Evolutionary conservation across 805 yeast genomes (phyloP).

Genomic region (Hanseniaspora jakobsenii): DNA sequence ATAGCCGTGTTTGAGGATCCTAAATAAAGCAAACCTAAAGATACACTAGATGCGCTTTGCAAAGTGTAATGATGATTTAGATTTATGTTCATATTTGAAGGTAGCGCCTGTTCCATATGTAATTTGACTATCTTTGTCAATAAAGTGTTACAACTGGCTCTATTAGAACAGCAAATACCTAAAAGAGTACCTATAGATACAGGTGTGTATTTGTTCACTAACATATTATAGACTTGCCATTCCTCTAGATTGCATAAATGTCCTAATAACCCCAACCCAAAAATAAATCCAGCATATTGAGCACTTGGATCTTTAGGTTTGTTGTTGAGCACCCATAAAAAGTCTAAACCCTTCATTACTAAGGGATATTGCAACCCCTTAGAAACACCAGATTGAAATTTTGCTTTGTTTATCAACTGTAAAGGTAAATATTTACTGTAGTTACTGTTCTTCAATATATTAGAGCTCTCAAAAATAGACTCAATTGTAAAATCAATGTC

Average conservation of each 20-base stretch:
- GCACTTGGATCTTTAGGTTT: constrained; percentile 59
- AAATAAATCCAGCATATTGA: constrained; percentile 88
- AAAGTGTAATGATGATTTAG: constrained; percentile 71
- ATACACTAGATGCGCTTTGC: constrained; percentile 84
- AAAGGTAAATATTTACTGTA: constrained; percentile 1
- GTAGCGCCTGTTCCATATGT: constrained; percentile 82
- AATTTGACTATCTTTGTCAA: constrained; percentile 84
- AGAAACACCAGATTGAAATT: constrained; percentile 1
- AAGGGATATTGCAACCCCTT: background rate
- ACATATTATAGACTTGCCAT: constrained; percentile 89
- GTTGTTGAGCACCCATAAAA: constrained; percentile 86
- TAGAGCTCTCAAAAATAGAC: constrained; percentile 4
- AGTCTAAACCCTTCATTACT: constrained; percentile 28
- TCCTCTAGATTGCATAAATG: constrained; percentile 74
- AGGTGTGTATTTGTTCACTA: constrained; percentile 75
- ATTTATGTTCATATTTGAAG: constrained; percentile 72
- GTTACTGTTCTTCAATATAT: background rate
- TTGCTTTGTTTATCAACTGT: constrained; percentile 9
- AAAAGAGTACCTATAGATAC: constrained; percentile 78
- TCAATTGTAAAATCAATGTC: background rate
- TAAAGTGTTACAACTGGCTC: constrained; percentile 73
- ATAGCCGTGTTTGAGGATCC: constrained; percentile 73
- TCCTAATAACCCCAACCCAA: constrained; percentile 86
- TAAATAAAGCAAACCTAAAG: constrained; percentile 73
- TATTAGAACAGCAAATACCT: constrained; percentile 85